Base-by-base conservation (phyloP, 1,284 basidiomycete species). In the Austroboletus novae-zelandiae region DNA sequence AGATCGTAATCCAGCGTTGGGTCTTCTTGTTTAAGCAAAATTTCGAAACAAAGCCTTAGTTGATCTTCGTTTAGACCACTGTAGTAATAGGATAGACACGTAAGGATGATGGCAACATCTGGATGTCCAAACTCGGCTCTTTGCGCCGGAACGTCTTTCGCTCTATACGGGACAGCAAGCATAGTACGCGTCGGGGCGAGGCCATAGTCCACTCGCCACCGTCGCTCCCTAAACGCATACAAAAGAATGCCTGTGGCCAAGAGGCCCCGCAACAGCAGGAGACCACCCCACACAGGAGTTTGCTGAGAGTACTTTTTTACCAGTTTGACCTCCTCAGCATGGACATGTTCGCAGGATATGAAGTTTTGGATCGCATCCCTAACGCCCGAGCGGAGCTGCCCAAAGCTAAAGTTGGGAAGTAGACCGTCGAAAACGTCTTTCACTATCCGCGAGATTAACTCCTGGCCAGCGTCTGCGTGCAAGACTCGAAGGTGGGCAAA, bases 181-280 rank as follows among this genome's bases (percentile, higher is more conserved):
- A 74, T 67, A 1, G 80, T 72, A 5, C 79, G 74, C 9, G 30
- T 52, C 5, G 56, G 59, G 47, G 76, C 72, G 15, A 80, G 67
- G 0, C 78, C 80, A 57, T 77, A 81, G 55, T 82, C 75, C 17
- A 81, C 78, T 17, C 78, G 62, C 74, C 75, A 81, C 18, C 77
- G 68, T 48, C 71, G 72, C 29, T 76, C 69, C 43, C 60, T 65
- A 9, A 81, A 60, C 17, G 64, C 65, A 53, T 74, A 73, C 9
- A 65, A 40, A 2, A 82, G 60, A 3, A 81, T 71, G 0, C 72
- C 74, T 11, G 64, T 61, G 0, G 67, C 71, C n/a, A 81, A 51
- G 5, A 77, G 65, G 2, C 79, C 79, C 4, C 78, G 72, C 18
- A 73, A 61, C 8, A 77, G 66, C 2, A 81, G 63, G 9, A 81